A percentile compares a stretch with the other conserved stretches of the same genome.
phyloP scores from a whole-genome alignment of 2,329 filamentous ascomycete genomes.

The Pseudohalonectria lignicola region DNA sequence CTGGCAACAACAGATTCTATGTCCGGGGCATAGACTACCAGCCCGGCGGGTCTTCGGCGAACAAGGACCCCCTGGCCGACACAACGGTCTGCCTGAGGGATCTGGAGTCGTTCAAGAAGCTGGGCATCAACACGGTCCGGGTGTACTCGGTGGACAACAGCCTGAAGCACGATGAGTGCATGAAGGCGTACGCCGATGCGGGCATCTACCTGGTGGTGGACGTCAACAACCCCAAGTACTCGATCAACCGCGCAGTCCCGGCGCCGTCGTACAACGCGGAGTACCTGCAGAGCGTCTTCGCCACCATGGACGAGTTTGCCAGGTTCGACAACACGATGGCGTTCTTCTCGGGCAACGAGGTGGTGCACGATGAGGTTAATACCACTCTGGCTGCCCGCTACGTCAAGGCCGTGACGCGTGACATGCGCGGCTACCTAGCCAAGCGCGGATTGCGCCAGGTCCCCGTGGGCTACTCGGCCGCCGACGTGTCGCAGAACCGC shows the following conservation, averaged over 20 bases:
- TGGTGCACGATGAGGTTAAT: slow-evolving; percentile 55
- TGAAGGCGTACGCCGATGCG: slow-evolving; percentile 67
- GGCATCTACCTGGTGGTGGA: slow-evolving; percentile 90
- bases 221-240: slow-evolving; percentile 83
- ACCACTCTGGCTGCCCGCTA: slow-evolving; percentile 59
- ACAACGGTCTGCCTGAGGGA: slow-evolving; percentile 62
- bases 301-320: slow-evolving; percentile 74
- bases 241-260: slow-evolving; percentile 69
- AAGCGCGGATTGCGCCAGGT: slow-evolving; percentile 50
- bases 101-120: slow-evolving; percentile 68
- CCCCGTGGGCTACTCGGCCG: slow-evolving; percentile 67
- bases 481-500: slow-evolving; percentile 77
- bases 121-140: slow-evolving; percentile 84
- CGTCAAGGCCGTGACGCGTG: slow-evolving; percentile 69
- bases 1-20: slow-evolving; percentile 42
- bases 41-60: slow-evolving; percentile 45
- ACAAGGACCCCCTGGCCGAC: slow-evolving; percentile 68
- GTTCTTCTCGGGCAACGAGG: slow-evolving; percentile 76
- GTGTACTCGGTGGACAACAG: slow-evolving; percentile 91
- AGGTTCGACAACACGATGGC: slow-evolving; percentile 80
- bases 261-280: slow-evolving; percentile 71
- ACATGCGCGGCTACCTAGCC: slow-evolving; percentile 62
- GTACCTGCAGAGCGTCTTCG: slow-evolving; percentile 77
- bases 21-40: slow-evolving; percentile 52
- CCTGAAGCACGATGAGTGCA: slow-evolving; percentile 71